Conservation (phyloP, 148 eudicot genomes). For the Polygonum aviculare region DNA sequence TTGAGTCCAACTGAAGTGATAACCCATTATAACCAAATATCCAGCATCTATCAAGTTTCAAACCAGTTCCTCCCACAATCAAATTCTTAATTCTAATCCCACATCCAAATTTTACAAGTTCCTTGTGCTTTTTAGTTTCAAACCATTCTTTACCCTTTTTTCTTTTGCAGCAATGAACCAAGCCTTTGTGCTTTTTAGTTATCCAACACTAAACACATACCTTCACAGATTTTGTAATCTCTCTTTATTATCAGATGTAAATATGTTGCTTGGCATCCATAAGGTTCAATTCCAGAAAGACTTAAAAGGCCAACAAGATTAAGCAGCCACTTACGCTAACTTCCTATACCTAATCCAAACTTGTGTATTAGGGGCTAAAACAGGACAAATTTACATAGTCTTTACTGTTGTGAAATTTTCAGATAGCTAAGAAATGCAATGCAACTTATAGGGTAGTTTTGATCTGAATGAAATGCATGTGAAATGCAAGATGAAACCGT, state of each 20-base stretch:
- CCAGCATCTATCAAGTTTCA: background rate
- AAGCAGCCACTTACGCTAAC: too few relatives aligned
- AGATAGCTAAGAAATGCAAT: background rate
- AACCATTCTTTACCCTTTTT: background rate
- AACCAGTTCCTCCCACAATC: background rate
- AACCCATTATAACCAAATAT: background rate
- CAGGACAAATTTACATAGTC: too few relatives aligned
- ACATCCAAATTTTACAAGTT: background rate
- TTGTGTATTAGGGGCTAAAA: too few relatives aligned
- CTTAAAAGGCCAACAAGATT: too few relatives aligned
- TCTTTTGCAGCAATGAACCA: background rate
- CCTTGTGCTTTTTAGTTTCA: too few relatives aligned
- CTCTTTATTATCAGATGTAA: background rate
- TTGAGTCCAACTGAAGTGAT: background rate
- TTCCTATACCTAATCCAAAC: too few relatives aligned
- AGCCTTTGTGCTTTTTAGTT: background rate
- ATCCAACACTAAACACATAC: background rate
- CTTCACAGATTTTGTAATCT: background rate
- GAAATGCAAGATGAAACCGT: background rate
- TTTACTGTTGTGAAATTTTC: too few relatives aligned
- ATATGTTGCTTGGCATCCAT: background rate
- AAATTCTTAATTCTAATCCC: background rate
- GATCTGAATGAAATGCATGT: conserved; percentile 3
- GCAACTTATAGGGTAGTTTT: background rate
- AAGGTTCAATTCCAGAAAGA: too few relatives aligned